These are phyloP conservation scores for Stachybotrys elegans DNA, from an alignment of 2,329 filamentous ascomycete genomes.

Conservation along the genomic window DNA sequence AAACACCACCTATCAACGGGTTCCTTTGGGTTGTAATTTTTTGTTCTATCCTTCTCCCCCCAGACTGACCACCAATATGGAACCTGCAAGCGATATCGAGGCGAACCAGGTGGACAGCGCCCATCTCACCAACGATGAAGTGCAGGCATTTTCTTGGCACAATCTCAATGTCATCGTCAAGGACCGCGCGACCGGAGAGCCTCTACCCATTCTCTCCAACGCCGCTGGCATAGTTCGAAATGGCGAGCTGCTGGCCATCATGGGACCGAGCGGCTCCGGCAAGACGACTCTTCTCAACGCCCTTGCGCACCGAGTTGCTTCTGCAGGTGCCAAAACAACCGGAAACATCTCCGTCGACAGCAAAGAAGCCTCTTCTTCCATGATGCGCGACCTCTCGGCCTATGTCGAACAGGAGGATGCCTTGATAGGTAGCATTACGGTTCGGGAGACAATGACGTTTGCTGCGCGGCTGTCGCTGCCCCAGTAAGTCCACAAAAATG, in stretches of 20 bases:
- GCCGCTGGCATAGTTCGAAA: constrained; percentile 61
- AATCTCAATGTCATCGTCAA: constrained; percentile 67
- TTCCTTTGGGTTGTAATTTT: no score
- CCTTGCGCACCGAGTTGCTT: constrained; percentile 53
- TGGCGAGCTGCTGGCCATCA: constrained; percentile 69
- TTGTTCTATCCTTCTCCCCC: background rate
- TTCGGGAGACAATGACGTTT: constrained; percentile 74
- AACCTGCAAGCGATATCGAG: background rate
- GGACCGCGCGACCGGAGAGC: constrained; percentile 59
- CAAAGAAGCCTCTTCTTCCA: constrained; percentile 38
- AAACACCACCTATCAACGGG: no score
- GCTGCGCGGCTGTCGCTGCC: constrained; percentile 58
- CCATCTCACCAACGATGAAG: constrained; percentile 57
- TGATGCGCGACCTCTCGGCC: constrained; percentile 61
- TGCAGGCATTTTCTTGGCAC: constrained; percentile 62
- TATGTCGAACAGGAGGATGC: constrained; percentile 90
- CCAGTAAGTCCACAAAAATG: constrained; percentile 6
- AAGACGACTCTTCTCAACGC: constrained; percentile 84
- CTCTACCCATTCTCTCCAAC: constrained; percentile 57
- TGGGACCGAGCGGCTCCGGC: constrained; percentile 70
- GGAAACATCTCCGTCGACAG: constrained; percentile 58
- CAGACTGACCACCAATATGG: background rate
- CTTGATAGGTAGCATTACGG: constrained; percentile 74
- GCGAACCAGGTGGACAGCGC: background rate
- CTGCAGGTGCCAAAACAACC: constrained; percentile 31